A percentile compares a stretch with the other conserved stretches of the same genome.
Evolutionary conservation across 257 asterid genomes (phyloP).

Genomic region (Solanum habrochaites): DNA sequence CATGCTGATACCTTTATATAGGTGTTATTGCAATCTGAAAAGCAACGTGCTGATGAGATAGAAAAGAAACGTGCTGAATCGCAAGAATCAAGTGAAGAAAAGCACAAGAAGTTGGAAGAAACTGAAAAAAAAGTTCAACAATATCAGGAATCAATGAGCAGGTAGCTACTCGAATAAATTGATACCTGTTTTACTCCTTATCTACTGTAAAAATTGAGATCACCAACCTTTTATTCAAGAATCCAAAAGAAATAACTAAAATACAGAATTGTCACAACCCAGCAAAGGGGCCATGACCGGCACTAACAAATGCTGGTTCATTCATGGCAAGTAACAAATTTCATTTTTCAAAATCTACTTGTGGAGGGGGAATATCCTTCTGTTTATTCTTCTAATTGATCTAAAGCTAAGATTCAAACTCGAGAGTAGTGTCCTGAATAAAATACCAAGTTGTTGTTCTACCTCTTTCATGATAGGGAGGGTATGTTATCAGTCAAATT

Average conservation of each 20-base stretch:
- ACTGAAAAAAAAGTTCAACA: constrained; percentile 65
- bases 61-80: constrained; percentile 61
- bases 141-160: constrained; percentile 86
- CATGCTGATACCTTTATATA: constrained; percentile 6
- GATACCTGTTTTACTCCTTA: neutral
- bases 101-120: constrained; percentile 79
- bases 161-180: constrained; percentile 27
- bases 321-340: neutral
- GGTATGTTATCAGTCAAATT: neutral
- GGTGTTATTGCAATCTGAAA: constrained; percentile 59
- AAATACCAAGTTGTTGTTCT: neutral
- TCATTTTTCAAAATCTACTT: neutral
- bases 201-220: neutral
- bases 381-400: neutral
- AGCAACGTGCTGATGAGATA: constrained; percentile 63
- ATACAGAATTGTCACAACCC: neutral
- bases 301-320: neutral
- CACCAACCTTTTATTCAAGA: neutral
- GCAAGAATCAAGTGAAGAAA: constrained; percentile 52
- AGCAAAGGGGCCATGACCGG: neutral
- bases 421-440: neutral
- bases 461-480: neutral
- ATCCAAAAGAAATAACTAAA: neutral
- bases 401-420: neutral
- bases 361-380: neutral